Base-by-base conservation (phyloP, 1,284 basidiomycete species). In the Butyriboletus appendiculatus region DNA sequence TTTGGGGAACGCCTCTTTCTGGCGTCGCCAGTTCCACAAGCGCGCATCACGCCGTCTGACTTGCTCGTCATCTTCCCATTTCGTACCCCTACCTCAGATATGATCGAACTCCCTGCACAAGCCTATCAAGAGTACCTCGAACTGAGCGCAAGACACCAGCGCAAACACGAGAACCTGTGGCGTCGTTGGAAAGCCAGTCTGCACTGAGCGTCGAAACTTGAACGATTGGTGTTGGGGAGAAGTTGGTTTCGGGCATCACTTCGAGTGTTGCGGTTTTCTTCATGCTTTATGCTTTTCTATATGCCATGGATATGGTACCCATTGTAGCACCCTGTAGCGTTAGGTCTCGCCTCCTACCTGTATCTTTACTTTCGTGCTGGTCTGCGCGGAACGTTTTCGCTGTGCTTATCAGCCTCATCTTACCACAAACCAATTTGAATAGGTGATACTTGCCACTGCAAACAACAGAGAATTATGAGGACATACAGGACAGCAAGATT, bases 1-100 rank as follows among this genome's bases (percentile, higher is more conserved):
- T 85, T 88, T 56, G 82, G 81, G 34, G 78, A 81, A 48, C 76
- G 82, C 52, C 70, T 84, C 49, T 87, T 88, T 70, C 76, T 88
- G 53, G 78, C 79, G 0, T 77, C 80, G 4, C 65, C 74, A 30
- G 76, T 80, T 24, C 82, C 84, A 7, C 74, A 75, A 54, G 82
- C 84, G 2, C 83, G 86, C 63, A 86, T 88, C 56, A 63, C 76
- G 11, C 67, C 78, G 4, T 72, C 74, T 24, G 82, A 84, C 66
- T 68, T 88, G 59, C 78, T 88, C 51, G 73, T 75, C 57, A 69
- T 85, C 55, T 81, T 88, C 54, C 78, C 82, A 5, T 64, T 72
- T 38, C 72, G 65, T 47, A 67, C 69, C 5, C 68, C 73, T 9
- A 72, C 72, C 11, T 73, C 71, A 11, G 86, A 81, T 59, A 80